phyloP scores from a whole-genome alignment of 176 grass and related monocot species.

The Oryza rufipogon region DNA sequence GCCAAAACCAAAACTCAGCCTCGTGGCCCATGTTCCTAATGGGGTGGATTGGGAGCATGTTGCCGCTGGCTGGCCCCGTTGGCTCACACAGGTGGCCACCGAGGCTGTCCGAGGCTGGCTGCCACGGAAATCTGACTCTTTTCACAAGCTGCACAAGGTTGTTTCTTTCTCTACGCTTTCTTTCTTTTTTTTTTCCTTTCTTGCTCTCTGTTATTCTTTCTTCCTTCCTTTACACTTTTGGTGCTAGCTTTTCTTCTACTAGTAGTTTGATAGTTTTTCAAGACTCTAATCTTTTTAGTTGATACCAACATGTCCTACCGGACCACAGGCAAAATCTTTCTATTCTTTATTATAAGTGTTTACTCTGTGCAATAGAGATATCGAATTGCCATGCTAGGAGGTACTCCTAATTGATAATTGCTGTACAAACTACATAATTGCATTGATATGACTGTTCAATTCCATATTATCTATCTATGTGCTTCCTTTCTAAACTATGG shows the following conservation, averaged over 20 bases:
- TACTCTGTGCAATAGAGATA: not conserved
- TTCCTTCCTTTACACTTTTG: too few relatives aligned
- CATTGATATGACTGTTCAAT: not conserved
- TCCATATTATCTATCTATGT: constrained; percentile 1
- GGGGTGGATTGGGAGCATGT: constrained; percentile 41
- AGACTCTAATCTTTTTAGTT: not conserved
- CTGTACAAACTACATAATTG: not conserved
- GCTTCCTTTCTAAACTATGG: not conserved
- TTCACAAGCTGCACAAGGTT: constrained; percentile 63
- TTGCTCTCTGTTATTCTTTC: too few relatives aligned
- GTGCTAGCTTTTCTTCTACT: not conserved
- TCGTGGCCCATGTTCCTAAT: constrained; percentile 34
- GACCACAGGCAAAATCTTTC: too few relatives aligned
- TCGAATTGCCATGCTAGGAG: not conserved
- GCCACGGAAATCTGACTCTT: constrained; percentile 60
- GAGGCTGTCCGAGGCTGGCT: constrained; percentile 63
- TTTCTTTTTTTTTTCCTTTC: not conserved
- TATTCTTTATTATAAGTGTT: not conserved
- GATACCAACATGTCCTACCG: not conserved
- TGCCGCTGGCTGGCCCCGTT: constrained; percentile 59
- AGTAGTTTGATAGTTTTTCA: not conserved
- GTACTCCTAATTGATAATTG: not conserved
- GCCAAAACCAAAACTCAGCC: not conserved
- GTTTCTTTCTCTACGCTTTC: constrained; percentile 23
- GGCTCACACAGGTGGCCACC: constrained; percentile 52